Evolutionary conservation across 805 yeast genomes (phyloP), one percentile per base, ranked within the genome.

Genomic region (Vanderwaltozyma tropicalis): DNA sequence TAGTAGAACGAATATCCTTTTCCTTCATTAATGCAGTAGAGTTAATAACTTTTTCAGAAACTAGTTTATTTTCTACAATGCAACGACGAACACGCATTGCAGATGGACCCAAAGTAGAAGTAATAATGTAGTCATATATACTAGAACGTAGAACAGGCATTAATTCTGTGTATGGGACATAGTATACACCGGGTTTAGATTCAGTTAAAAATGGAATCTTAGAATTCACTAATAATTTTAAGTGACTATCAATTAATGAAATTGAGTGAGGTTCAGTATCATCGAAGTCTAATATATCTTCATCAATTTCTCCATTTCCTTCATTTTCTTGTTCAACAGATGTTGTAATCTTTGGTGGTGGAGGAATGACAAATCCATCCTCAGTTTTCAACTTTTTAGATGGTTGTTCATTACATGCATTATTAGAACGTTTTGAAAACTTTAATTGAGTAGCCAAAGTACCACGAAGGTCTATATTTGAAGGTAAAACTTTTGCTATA

Each of bases 1-100:
- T 63, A 31, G 80, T 76, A 28, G 78, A 76, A 40, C 96, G 69
- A 8, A 87, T 82, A 27, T 78, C 81, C 42, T 73, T 74, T 41
- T 86, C 94, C 46, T 76, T 83, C 59, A 92, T 69, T 37, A 92
- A 62, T 1, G 92, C 89, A 13, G 74, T 59, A 37, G 82, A 78
- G 28, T 86, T 75, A 35, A 92, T 72, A 15, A 79, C 67, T 52
- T 89, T 88, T 52, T 92, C 98, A 45, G 94, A 95, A 8, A 81
- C 80, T 33, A 86, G 67, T 45, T 76, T 76, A 49, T 75, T 68
- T 9, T 70, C 71, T 40, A 83, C 75, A 24, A 92, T 71, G 48
- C 95, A 82, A 45, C 94, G 76, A 42, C 89, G 62, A 2, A 92
- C 67, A 38, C 95, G 71, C 39, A 82, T 69, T 0, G 88, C 74